Conservation (phyloP, 2,329 filamentous ascomycete species). For the Teratosphaeria pseudoeucalypti region DNA sequence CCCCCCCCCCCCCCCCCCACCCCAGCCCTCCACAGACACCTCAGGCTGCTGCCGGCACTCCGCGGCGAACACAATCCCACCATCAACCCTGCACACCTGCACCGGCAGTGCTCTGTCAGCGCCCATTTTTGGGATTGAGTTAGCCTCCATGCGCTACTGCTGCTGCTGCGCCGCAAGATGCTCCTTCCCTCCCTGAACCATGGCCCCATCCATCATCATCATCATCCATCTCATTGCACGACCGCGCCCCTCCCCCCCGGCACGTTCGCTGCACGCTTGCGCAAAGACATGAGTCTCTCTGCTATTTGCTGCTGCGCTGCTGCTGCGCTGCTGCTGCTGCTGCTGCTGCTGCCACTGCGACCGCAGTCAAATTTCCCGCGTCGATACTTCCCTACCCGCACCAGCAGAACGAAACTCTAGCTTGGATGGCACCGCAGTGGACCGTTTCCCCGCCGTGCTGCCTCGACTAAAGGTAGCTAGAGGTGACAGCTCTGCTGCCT, state of each 20-base stretch:
- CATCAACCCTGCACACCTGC: slow-evolving; percentile 8
- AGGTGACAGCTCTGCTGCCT: slow-evolving; percentile 8
- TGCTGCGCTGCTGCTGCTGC: too few relatives aligned
- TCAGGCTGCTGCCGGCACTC: background rate
- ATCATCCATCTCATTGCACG: background rate
- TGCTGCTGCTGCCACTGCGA: background rate
- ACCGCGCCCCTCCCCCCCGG: background rate
- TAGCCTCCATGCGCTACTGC: background rate
- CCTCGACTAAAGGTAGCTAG: slow-evolving; percentile 1
- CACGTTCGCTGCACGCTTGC: background rate
- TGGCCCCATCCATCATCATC: background rate
- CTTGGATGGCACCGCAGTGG: slow-evolving; percentile 4
- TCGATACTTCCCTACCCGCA: background rate
- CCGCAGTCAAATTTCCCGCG: slow-evolving; percentile 1
- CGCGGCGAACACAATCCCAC: background rate
- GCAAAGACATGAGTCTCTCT: background rate
- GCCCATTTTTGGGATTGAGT: background rate
- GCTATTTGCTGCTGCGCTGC: too few relatives aligned
- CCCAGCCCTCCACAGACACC: background rate
- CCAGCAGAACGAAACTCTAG: slow-evolving; percentile 3
- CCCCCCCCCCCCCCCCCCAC: background rate
- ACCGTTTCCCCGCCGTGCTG: slow-evolving; percentile 7
- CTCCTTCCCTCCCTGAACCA: background rate
- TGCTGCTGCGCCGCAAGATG: background rate
- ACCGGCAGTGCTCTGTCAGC: background rate